Evolutionary conservation across 345 rosid species (phyloP).

Genomic region (Combretum micranthum): DNA sequence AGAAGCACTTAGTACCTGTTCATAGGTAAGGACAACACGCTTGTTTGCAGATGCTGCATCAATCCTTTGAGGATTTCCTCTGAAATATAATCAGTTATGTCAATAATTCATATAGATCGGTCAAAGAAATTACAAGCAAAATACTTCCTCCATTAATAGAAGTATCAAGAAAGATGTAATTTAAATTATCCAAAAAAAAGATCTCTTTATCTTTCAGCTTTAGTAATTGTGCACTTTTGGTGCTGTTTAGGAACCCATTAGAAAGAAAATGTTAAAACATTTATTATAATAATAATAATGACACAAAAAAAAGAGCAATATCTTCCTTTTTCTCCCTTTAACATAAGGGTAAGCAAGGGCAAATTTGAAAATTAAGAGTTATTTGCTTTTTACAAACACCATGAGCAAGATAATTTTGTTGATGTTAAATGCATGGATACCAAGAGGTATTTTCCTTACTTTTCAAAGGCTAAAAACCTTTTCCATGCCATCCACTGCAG

Average conservation of each 20-base stretch:
- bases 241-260: no score
- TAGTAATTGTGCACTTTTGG: no score
- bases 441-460: constrained; percentile 32
- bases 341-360: no score
- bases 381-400: neutral
- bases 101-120: neutral
- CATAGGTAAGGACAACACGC: constrained; percentile 76
- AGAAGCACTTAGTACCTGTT: constrained; percentile 55
- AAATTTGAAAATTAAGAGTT: no score
- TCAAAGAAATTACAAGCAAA: neutral
- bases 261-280: no score
- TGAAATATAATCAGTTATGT: constrained; percentile 25
- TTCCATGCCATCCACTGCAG: constrained; percentile 94
- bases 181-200: no score
- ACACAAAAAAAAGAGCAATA: no score
- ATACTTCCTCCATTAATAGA: neutral
- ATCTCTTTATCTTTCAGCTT: no score
- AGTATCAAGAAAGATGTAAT: no score
- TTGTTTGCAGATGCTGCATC: constrained; percentile 66
- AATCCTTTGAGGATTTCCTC: constrained; percentile 95
- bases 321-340: no score
- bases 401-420: neutral
- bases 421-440: neutral
- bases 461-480: constrained; percentile 77
- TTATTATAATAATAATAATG: no score